Evolutionary conservation across 2,329 filamentous ascomycete genomes (phyloP).

Genomic region (Nigrospora sphaerica): DNA sequence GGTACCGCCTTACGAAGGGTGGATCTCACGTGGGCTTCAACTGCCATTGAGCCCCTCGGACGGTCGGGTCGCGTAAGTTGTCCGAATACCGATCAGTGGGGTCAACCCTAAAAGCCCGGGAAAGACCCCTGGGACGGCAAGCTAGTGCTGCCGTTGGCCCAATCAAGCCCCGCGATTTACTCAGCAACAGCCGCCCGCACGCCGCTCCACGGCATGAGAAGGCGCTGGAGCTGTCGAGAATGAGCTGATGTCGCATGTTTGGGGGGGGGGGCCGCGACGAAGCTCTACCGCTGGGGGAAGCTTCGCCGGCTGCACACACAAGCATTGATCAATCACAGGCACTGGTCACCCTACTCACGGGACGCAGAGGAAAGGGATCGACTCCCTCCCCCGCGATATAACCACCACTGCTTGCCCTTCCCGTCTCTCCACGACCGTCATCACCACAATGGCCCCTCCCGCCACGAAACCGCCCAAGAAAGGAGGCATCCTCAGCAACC

Average conservation of each 20-base stretch:
- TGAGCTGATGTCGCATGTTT: conserved; percentile 7
- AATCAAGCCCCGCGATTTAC: conserved; percentile 3
- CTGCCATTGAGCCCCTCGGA: too few species aligned
- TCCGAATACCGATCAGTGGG: too few species aligned
- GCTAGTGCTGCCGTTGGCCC: not conserved
- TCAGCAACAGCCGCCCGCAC: conserved; percentile 1
- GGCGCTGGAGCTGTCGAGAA: not conserved
- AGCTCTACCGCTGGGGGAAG: not conserved
- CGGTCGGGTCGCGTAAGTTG: too few species aligned
- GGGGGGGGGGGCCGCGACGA: conserved; percentile 1
- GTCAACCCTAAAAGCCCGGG: too few species aligned
- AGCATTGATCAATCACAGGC: not conserved
- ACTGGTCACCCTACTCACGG: not conserved
- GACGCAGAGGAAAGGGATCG: not conserved
- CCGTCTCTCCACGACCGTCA: not conserved
- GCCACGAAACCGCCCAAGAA: conserved; percentile 1
- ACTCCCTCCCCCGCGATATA: not conserved
- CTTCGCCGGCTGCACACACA: not conserved
- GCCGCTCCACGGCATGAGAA: not conserved
- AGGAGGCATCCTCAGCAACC: conserved; percentile 7
- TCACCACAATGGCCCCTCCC: conserved; percentile 2
- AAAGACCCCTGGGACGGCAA: too few species aligned
- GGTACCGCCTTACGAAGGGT: too few species aligned
- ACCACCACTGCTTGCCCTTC: not conserved
- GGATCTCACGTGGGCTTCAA: too few species aligned